Base-by-base conservation (phyloP, 768 basidiomycete species). In the Scleroderma citrinum region DNA sequence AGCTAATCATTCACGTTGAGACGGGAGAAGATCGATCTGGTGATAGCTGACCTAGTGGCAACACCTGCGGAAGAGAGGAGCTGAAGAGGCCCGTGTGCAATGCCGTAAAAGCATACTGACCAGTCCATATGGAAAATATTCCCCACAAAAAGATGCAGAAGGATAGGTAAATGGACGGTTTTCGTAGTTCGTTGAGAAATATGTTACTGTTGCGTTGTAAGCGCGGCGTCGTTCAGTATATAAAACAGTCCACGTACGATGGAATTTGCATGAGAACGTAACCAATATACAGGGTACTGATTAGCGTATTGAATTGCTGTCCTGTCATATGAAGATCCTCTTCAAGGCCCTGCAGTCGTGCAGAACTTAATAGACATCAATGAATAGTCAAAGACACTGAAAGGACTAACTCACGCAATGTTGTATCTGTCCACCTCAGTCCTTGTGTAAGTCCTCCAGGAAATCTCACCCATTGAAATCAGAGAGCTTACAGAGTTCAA, bases 181-280 rank as follows among this genome's bases (percentile, higher is more conserved):
- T 70, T 35, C 81, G 82, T n/a, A 84, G 76, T 58, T 76, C 72
- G 57, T 80, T 78, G 39, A 85, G 63, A 46, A 83, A 76, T 71
- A 83, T 80, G 57, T 84, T 85, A 16, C 83, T 85, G n/a, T 3
- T n/a, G 34, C 12, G 13, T 35, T 14, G n/a, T 35, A 35, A 35
- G 34, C 34, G 13, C 13, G 34, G 13, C 13, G 34, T n/a, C 4
- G n/a, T 5, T n/a, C 6, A 35, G 34, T 35, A 84, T 64, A 50
- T 29, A 8, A 5, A 29, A 83, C 76, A 37, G n/a, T 13, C 19
- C 74, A 65, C 80, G 56, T 52, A 81, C 79, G 79, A 81, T 24
- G 83, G 83, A 52, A 86, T 72, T 59, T 87, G 85, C 82, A 85
- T 85, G 38, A 83, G 65, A 46, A 83, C 82, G 56, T 84, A 85